phyloP scores from a whole-genome alignment of 352 stramenopile genomes.

The Phytophthora fragariae region DNA sequence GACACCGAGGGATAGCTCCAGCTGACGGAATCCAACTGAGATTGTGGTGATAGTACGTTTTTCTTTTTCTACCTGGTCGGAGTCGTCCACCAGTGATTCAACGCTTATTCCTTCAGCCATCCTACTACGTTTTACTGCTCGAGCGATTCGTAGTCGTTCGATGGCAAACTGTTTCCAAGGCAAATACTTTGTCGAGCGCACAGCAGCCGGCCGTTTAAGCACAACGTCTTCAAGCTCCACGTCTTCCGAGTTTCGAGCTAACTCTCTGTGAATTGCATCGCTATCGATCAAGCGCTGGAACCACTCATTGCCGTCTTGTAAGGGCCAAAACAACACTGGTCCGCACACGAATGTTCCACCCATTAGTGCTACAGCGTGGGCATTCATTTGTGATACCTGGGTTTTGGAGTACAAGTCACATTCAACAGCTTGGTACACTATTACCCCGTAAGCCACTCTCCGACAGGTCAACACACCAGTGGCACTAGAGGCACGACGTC shows the following conservation, averaged over 20 bases:
- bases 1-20: conserved; percentile 44
- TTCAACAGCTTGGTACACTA: conserved; percentile 25
- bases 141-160: conserved; percentile 53
- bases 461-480: conserved; percentile 24
- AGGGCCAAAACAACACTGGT: conserved; percentile 35
- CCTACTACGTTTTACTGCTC: conserved; percentile 35
- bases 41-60: conserved; percentile 34
- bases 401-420: background rate
- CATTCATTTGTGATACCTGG: conserved; percentile 24
- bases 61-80: conserved; percentile 32
- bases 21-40: conserved; percentile 28
- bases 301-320: conserved; percentile 15
- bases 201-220: conserved; percentile 7
- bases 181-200: conserved; percentile 56
- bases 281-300: conserved; percentile 25
- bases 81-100: conserved; percentile 5
- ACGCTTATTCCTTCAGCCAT: conserved; percentile 14
- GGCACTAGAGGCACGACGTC: background rate
- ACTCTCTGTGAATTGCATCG: conserved; percentile 11
- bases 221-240: conserved; percentile 9
- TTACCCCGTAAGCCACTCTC: conserved; percentile 27
- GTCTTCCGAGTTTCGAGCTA: conserved; percentile 1
- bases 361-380: conserved; percentile 23
- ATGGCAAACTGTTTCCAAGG: conserved; percentile 70
- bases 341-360: conserved; percentile 10